These are phyloP conservation scores for Podaxis pistillaris DNA, from an alignment of 768 basidiomycete genomes.

Conservation along the genomic window DNA sequence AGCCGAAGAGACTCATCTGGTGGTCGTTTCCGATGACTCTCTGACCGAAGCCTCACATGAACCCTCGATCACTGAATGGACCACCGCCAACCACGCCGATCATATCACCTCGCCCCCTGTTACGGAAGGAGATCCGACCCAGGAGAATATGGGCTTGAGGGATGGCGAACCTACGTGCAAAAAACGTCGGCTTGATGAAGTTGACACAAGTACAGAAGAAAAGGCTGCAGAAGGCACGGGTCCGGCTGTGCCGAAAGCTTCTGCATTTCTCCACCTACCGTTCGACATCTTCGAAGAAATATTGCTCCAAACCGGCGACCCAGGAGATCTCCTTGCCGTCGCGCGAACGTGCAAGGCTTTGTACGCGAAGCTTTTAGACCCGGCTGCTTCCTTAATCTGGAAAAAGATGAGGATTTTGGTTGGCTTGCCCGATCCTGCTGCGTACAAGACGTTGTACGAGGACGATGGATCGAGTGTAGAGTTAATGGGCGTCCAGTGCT, in stretches of 20 bases:
- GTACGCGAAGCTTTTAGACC: conserved; percentile 1
- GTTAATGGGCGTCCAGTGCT: neutral
- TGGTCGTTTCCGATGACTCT: neutral
- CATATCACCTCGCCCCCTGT: neutral
- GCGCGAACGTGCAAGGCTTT: conserved; percentile 11
- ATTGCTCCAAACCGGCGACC: neutral
- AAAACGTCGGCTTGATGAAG: neutral
- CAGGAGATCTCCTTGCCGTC: conserved; percentile 4
- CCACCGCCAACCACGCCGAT: neutral
- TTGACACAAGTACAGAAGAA: neutral
- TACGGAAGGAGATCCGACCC: neutral
- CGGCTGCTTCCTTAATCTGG: conserved; percentile 15
- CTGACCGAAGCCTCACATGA: neutral
- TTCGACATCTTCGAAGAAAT: conserved; percentile 13
- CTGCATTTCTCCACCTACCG: conserved; percentile 27
- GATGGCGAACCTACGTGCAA: neutral
- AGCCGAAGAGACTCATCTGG: neutral
- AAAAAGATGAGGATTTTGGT: conserved; percentile 5
- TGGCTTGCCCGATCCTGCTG: conserved; percentile 23
- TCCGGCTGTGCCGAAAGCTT: conserved; percentile 22
- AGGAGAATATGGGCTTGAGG: neutral
- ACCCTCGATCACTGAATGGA: neutral
- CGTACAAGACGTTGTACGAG: neutral
- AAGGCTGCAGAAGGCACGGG: neutral
- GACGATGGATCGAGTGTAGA: neutral